Evolutionary conservation across 2,329 filamentous ascomycete genomes (phyloP).

Genomic region (Calonectria pteridis): DNA sequence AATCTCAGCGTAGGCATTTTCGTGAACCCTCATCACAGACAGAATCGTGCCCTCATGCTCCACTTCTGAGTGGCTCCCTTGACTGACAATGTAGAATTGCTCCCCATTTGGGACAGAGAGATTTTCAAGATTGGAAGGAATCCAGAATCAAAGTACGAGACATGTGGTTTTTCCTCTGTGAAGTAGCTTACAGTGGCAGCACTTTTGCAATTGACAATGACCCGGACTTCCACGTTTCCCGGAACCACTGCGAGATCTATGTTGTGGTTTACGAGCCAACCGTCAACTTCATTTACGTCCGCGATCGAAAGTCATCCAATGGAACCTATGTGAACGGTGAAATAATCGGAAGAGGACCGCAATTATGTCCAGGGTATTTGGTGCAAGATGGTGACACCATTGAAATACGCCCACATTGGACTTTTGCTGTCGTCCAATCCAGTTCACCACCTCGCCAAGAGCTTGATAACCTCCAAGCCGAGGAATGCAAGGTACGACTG

Average conservation of each 20-base stretch:
- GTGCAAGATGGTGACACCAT: conserved; percentile 65
- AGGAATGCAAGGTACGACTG: conserved; percentile 49
- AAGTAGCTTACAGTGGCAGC: conserved; percentile 41
- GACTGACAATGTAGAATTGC: conserved; percentile 37
- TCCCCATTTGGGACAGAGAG: conserved; percentile 47
- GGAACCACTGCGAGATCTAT: conserved; percentile 68
- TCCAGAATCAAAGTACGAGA: conserved; percentile 48
- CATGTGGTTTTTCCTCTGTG: neutral
- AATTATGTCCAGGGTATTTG: conserved; percentile 58
- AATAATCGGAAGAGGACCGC: conserved; percentile 55
- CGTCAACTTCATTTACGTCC: conserved; percentile 63
- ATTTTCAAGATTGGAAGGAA: conserved; percentile 54
- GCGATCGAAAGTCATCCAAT: conserved; percentile 66
- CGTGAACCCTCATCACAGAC: conserved; percentile 6
- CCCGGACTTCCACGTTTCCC: conserved; percentile 58
- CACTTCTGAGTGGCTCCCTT: conserved; percentile 25
- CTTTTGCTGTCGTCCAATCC: conserved; percentile 50
- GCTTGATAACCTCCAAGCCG: conserved; percentile 47
- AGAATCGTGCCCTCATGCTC: conserved; percentile 15
- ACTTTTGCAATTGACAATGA: conserved; percentile 55
- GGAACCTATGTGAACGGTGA: conserved; percentile 66
- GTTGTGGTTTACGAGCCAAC: conserved; percentile 63
- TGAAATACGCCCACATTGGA: conserved; percentile 54
- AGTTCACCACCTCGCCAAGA: conserved; percentile 38
- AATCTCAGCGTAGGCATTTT: conserved; percentile 42